Evolutionary conservation across 2,329 filamentous ascomycete species (phyloP), one percentile per base, ranked within the genome.

Genomic region (Fulvia fulva): DNA sequence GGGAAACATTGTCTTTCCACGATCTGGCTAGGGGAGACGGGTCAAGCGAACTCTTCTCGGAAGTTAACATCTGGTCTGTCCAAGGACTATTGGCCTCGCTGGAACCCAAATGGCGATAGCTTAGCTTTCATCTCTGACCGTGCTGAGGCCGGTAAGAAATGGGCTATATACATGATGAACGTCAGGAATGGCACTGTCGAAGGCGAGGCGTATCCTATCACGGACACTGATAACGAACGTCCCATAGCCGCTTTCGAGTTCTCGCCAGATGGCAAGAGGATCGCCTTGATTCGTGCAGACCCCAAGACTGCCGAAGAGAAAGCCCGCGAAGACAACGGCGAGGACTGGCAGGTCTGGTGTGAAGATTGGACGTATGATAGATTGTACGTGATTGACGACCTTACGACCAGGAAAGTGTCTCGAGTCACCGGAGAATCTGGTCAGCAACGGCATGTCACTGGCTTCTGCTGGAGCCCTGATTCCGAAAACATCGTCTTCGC

Each of bases 81-180:
- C 61, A 66, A 70, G 34, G 69, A 71, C 51, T 54, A 61, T 43
- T 37, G 34, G 14, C 64, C 69, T 16, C 19, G 62, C 46, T 74
- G 70, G 68, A 56, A 62, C 30, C 65, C 71, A 1, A 63, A 70
- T 57, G 66, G 67, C 16, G 59, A 64, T 9, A 59, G 59, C 41
- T 68, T 75, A 22, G 68, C 69, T 14, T 75, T 74, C 56, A 51
- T 72, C n/a, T 74, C 72, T 2, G 70, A 75, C 52, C 65, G 73
- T 30, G 68, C 62, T 8, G 65, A 68, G n/a, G 37, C 51, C 21
- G 70, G 71, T 1, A 62, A 71, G 57, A 66, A 61, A 37, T 68
- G 62, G 56, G 71, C 70, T 1, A 67, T 74, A 34, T 74, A 73
- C 53, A 30, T 68, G 1, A 51, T 71, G 30, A 46, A 63, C 26